Base-by-base conservation (phyloP, 805 yeast genomes). In the Candida arabinofermentans region DNA sequence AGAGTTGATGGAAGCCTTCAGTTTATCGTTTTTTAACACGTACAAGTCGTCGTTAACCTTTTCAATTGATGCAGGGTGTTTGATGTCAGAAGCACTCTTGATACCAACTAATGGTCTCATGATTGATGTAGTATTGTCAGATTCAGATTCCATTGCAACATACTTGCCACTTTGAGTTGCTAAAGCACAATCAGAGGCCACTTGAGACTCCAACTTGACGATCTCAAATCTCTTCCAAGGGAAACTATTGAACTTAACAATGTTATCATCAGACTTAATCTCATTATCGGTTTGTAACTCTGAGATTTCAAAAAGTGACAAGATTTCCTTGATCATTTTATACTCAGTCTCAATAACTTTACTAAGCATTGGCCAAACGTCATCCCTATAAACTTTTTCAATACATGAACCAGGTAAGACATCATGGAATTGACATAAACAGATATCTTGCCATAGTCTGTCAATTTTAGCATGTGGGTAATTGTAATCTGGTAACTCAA, bases 351-450 rank as follows among this genome's bases (percentile, higher is more conserved):
- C 64, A 43, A 83, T 66, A 19, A 82, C 83, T 13, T 71, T 65
- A 5, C 67, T 69, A 53, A 90, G 72, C 77, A 86, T 81, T 24
- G 91, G 90, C 57, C 81, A 77, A 8, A 91, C 97, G 54, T 85
- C 93, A 53, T 88, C 89, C 37, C 77, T 80, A 58, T 93, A 91
- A 12, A 93, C 96, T 80, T 87, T 79, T 48, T 88, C 96, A 55
- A 91, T 91, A 64, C 96, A 87, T 5, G 95, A 83, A 3, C 99
- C 99, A 2, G 99, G 99, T 39, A 93, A 71, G n/a, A 91, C 97
- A 67, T 91, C 99, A 62, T 91, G 99, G 69, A 91, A 91, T 61
- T 91, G 98, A 59, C 96, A 89, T 42, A 93, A 68, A 47, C 89
- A 78, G 17, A 91, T 79, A 61, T 86, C 81, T 60, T 88, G 91